These are phyloP conservation scores for Gastrolobium villosum DNA, from an alignment of 306 rosid species.

Conservation along the genomic window DNA sequence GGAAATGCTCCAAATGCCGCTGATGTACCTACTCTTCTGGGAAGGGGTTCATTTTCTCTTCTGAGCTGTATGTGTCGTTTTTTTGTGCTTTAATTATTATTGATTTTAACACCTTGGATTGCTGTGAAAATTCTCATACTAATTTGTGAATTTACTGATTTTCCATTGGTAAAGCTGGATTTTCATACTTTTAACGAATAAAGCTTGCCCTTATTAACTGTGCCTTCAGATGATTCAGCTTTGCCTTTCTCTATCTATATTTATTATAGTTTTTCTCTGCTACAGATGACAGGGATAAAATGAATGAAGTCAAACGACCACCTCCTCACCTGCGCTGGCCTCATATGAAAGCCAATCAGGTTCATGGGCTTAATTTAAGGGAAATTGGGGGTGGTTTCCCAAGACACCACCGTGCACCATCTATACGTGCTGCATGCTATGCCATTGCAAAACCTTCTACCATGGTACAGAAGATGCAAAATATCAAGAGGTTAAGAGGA, in stretches of 20 bases:
- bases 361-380: constrained; percentile 90
- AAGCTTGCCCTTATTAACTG: constrained; percentile 4
- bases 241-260: constrained; percentile 33
- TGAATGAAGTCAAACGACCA: constrained; percentile 60
- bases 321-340: constrained; percentile 97
- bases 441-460: constrained; percentile 95
- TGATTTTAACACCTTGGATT: constrained; percentile 25
- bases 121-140: constrained; percentile 7
- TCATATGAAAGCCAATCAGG: constrained; percentile 97
- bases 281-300: constrained; percentile 75
- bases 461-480: constrained; percentile 96
- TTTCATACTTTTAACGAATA: too few species aligned
- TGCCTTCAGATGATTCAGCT: constrained; percentile 40
- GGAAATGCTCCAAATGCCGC: constrained; percentile 92
- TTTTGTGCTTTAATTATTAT: constrained; percentile 40
- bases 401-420: constrained; percentile 94
- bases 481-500: constrained; percentile 88
- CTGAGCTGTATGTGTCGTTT: constrained; percentile 71
- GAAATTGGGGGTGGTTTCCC: constrained; percentile 99
- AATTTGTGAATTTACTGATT: neutral
- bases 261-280: constrained; percentile 35
- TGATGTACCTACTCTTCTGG: constrained; percentile 96
- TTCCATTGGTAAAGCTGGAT: too few species aligned
- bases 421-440: constrained; percentile 96
- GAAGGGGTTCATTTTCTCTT: constrained; percentile 90